Evolutionary conservation across 2,329 filamentous ascomycete species (phyloP).

Genomic region (Rhynchosporium agropyri): DNA sequence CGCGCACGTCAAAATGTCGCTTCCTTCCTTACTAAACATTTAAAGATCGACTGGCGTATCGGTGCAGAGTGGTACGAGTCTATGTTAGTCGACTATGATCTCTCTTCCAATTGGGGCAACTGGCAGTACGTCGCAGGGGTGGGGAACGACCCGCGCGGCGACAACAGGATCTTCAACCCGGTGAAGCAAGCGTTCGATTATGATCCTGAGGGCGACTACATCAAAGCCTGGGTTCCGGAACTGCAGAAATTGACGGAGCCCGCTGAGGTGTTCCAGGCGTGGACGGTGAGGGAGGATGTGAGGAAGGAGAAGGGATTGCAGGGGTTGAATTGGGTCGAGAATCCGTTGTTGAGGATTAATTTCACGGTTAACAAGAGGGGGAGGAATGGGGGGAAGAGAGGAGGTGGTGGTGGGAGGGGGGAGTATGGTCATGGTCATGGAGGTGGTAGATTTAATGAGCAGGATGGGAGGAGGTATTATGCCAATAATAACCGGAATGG

Average conservation of each 20-base stretch:
- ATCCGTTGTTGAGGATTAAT: slow-evolving; percentile 66
- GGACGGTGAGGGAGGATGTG: slow-evolving; percentile 61
- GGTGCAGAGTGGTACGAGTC: slow-evolving; percentile 84
- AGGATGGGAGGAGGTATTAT: slow-evolving; percentile 6
- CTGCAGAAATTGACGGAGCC: slow-evolving; percentile 52
- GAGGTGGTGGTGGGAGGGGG: slow-evolving; percentile 17
- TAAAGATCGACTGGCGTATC: slow-evolving; percentile 77
- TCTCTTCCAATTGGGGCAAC: slow-evolving; percentile 77
- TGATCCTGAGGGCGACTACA: slow-evolving; percentile 69
- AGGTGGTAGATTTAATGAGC: slow-evolving; percentile 11
- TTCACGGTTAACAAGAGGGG: slow-evolving; percentile 54
- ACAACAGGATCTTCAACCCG: slow-evolving; percentile 74
- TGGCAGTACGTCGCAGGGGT: slow-evolving; percentile 84
- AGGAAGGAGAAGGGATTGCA: slow-evolving; percentile 59
- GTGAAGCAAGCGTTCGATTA: slow-evolving; percentile 82
- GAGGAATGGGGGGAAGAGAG: slow-evolving; percentile 22
- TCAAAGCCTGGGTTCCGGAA: slow-evolving; percentile 74
- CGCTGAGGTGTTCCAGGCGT: slow-evolving; percentile 67
- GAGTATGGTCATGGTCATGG: neutral
- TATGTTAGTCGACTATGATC: slow-evolving; percentile 74
- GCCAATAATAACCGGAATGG: slow-evolving; percentile 14
- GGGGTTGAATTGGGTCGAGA: slow-evolving; percentile 65
- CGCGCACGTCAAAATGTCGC: slow-evolving; percentile 77
- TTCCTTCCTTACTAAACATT: slow-evolving; percentile 71
- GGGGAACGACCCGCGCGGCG: slow-evolving; percentile 74